Evolutionary conservation across 2,329 filamentous ascomycete genomes (phyloP), one percentile per base, ranked within the genome.

Genomic region (Phialophora expanda): DNA sequence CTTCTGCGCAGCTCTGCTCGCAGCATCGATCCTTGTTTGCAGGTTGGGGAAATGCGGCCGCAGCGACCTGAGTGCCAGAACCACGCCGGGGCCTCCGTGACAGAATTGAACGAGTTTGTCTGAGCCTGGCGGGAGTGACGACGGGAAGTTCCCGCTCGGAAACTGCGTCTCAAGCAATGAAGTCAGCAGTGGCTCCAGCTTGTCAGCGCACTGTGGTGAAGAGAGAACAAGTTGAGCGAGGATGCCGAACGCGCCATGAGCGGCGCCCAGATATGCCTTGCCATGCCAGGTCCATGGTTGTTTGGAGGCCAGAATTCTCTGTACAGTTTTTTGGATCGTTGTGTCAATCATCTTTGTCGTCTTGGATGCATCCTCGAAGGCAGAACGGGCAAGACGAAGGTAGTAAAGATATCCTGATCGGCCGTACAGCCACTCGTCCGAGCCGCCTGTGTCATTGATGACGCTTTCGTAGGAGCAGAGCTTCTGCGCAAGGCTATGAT

Each of bases 181-280:
- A 0, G 80, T 79, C 4, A 91, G 74, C 22, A 85, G 80, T 3
- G 77, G 77, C 67, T 85, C 81, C 2, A 91, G 76, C 55, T 81
- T 80, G 1, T 81, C 75, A 1, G 87, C 63, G 41, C 50, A 62
- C 7, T 58, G 51, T 17, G 64, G 65, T 2, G 48, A 41, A 7
- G 70, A 73, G 46, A 86, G 78, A 1, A 90, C 82, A 14, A 91
- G 78, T 75, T 92, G 89, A n/a, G 86, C 87, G 63, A 92, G 82
- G 74, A 90, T 90, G 4, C 89, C 88, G 28, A 91, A 85, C 12
- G 85, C 83, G 7, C 90, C 90, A 73, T 92, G 88, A 0, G 84
- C 86, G 4, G 89, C 86, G 1, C 89, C 90, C 41, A 90, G 79
- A 72, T 90, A 90, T 11, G 79, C 79, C 70, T 86, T 86, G 14